Percentiles rank a stretch among this genome's conserved stretches.
phyloP scores from a whole-genome alignment of 352 stramenopile species.

The Lagenidium giganteum region DNA sequence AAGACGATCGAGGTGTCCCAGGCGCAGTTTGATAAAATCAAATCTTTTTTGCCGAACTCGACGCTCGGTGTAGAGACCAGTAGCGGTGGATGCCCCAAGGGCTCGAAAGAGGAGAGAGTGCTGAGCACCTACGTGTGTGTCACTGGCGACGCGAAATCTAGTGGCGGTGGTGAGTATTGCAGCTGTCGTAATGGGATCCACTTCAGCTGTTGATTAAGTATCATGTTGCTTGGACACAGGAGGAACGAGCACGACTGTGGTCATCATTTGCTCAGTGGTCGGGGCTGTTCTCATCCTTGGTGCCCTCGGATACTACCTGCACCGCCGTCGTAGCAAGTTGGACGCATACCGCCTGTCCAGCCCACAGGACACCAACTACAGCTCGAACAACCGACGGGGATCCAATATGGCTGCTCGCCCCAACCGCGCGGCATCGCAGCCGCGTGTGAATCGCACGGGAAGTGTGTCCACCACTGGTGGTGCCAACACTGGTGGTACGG shows the following conservation, averaged over 20 bases:
- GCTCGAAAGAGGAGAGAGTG: conserved; percentile 29
- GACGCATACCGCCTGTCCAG: conserved; percentile 25
- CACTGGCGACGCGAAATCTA: conserved; percentile 4
- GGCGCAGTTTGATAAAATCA: too few relatives aligned
- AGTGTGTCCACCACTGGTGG: conserved; percentile 6
- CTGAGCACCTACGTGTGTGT: conserved; percentile 56
- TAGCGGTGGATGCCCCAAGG: conserved; percentile 26
- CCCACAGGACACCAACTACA: conserved; percentile 30
- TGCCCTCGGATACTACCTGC: conserved; percentile 38
- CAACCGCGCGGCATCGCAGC: conserved; percentile 7
- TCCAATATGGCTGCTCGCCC: conserved; percentile 2
- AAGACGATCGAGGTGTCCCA: too few relatives aligned
- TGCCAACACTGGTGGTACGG: conserved; percentile 9
- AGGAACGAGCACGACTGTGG: conserved; percentile 27
- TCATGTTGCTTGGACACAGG: too few relatives aligned
- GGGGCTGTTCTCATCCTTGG: conserved; percentile 42
- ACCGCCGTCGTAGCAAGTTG: conserved; percentile 40
- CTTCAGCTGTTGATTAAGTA: too few relatives aligned
- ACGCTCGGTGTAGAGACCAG: conserved; percentile 29
- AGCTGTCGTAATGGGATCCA: too few relatives aligned
- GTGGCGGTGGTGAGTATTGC: neutral
- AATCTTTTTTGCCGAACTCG: conserved; percentile 21
- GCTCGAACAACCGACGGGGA: conserved; percentile 9
- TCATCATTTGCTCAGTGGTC: conserved; percentile 54
- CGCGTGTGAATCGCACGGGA: neutral